Evolutionary conservation across 208 protist species (phyloP), one percentile per base, ranked within the genome.

Genomic region (Tetramitus jugosus): DNA sequence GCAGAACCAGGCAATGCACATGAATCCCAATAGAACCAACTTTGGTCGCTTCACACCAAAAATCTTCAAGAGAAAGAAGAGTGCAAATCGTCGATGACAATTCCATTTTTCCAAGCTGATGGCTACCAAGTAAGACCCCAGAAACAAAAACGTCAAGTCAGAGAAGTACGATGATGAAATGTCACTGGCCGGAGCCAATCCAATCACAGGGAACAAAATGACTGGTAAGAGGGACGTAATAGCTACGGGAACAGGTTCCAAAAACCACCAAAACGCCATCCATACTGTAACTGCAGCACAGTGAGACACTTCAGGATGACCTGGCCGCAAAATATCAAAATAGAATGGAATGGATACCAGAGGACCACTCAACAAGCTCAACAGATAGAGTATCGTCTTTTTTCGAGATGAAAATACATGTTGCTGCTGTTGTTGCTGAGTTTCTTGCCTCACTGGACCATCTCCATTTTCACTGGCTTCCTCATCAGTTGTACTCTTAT

Each of bases 51-150:
- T 72, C 14, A 20, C 23, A 52, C 7, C 35, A 17, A 67, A 67
- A 26, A 56, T 56, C 20, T 20, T 20, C 29, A 7, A 7, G 6
- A 72, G 52, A 14, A 72, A 1, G 2, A 20, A 10, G 4, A 53
- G 40, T 7, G 65, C n/a, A 72, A 72, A 72, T 53, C 65, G n/a
- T 72, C 23, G 1, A 35, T 72, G 65, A 37, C 45, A 52, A 52
- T 72, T 52, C 65, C 65, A 72, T 33, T 35, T 29, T 35, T 72
- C 65, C 6, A 72, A 52, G 10, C 40, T 13, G 20, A 72, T 72
- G 1, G 65, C 35, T 0, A 72, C 4, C 42, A 72, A 35, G 35
- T 40, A 72, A 35, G 40, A 53, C 20, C 40, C 37, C 45, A 72
- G 29, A 52, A 72, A 72, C 35, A 69, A 26, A 69, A 69, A 69